Evolutionary conservation across 1,284 basidiomycete genomes (phyloP).

Genomic region (Rhodotorula sp.): DNA sequence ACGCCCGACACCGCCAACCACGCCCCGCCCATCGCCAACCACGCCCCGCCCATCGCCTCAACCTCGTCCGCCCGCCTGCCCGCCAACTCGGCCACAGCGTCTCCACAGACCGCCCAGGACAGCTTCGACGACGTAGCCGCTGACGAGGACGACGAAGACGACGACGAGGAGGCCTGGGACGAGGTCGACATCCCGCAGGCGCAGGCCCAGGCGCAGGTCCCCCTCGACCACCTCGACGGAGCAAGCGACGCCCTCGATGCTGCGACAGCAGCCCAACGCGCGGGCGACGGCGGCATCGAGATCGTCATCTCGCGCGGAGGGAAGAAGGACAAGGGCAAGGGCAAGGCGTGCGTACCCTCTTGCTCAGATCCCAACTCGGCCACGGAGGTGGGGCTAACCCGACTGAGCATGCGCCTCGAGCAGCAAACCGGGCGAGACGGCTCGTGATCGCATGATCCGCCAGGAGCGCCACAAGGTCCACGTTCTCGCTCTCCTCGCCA

Average conservation of each 20-base stretch:
- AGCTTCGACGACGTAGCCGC: neutral
- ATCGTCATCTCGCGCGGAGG: constrained; percentile 33
- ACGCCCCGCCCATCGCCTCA: too few relatives aligned
- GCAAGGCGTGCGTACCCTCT: constrained; percentile 46
- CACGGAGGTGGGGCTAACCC: constrained; percentile 50
- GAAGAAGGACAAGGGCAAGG: constrained; percentile 28
- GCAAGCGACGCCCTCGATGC: constrained; percentile 13
- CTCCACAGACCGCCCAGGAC: neutral
- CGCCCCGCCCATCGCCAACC: neutral
- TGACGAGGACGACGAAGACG: constrained; percentile 6
- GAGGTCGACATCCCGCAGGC: constrained; percentile 58
- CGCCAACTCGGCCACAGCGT: neutral
- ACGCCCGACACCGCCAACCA: neutral
- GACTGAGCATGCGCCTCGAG: constrained; percentile 51
- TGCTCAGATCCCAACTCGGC: constrained; percentile 4
- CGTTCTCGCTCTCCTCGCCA: constrained; percentile 74
- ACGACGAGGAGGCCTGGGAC: constrained; percentile 63
- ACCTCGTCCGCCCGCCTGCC: neutral
- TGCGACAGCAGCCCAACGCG: constrained; percentile 1
- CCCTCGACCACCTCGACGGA: neutral
- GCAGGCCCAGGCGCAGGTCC: neutral
- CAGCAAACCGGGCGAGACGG: constrained; percentile 34
- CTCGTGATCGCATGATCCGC: constrained; percentile 67
- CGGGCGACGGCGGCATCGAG: constrained; percentile 44
- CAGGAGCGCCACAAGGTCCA: constrained; percentile 85